Evolutionary conservation across 345 rosid genomes (phyloP).

Genomic region (Linum trigynum): DNA sequence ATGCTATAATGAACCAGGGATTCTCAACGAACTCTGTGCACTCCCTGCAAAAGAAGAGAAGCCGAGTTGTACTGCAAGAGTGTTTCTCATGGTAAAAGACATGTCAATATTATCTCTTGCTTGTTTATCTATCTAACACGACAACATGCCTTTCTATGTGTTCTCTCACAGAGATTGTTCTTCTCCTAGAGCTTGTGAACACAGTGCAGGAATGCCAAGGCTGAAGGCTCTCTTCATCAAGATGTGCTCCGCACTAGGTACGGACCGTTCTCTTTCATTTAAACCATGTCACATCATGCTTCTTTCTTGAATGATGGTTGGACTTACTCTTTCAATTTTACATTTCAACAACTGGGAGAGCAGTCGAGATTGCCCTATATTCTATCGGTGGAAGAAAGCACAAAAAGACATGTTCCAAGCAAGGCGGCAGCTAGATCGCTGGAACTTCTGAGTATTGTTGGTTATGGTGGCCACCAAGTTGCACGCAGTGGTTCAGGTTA

Average conservation of each 20-base stretch:
- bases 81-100: constrained; percentile 62
- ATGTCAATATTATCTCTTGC: constrained; percentile 2
- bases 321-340: background rate
- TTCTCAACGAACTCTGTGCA: constrained; percentile 57
- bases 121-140: no score
- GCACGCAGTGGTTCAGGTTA: no score
- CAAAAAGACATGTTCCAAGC: constrained; percentile 94
- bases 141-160: background rate
- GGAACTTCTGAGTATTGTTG: constrained; percentile 61
- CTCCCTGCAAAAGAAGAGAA: constrained; percentile 90
- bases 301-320: background rate
- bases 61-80: constrained; percentile 83
- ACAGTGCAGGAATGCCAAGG: constrained; percentile 98
- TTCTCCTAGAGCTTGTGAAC: constrained; percentile 67
- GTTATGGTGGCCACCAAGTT: no score
- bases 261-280: constrained; percentile 6
- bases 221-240: constrained; percentile 98
- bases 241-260: constrained; percentile 97
- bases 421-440: constrained; percentile 61
- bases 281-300: background rate
- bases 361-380: constrained; percentile 98
- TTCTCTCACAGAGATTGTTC: background rate
- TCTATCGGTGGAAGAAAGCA: constrained; percentile 90
- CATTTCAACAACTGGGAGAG: background rate
- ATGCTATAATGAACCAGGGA: constrained; percentile 31